Conservation (phyloP, 768 basidiomycete species). For the Kwoniella pini region DNA sequence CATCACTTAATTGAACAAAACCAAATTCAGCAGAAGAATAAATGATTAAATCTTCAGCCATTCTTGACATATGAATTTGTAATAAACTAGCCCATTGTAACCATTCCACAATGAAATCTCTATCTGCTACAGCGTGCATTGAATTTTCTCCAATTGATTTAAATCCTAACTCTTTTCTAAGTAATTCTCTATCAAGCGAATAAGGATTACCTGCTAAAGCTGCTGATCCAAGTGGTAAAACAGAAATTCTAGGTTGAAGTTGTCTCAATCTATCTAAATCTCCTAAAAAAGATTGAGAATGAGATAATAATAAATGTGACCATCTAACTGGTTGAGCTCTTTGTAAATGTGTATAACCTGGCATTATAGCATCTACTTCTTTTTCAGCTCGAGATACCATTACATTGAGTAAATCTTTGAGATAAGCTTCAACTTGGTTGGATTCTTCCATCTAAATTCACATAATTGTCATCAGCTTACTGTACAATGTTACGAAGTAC, state of each 20-base stretch:
- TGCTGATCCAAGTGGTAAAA: slow-evolving; percentile 89
- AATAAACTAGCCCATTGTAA: slow-evolving; percentile 92
- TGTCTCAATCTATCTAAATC: slow-evolving; percentile 84
- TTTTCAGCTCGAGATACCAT: slow-evolving; percentile 90
- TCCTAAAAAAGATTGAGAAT: slow-evolving; percentile 87
- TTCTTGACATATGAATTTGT: slow-evolving; percentile 89
- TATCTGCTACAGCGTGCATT: slow-evolving; percentile 92
- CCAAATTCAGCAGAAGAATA: slow-evolving; percentile 98
- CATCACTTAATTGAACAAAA: slow-evolving; percentile 92
- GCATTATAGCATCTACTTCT: slow-evolving; percentile 85
- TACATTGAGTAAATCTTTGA: slow-evolving; percentile 79
- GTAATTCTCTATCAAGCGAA: slow-evolving; percentile 85
- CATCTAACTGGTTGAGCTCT: slow-evolving; percentile 97
- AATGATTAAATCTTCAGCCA: slow-evolving; percentile 94
- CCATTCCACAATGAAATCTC: slow-evolving; percentile 96
- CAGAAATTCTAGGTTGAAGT: slow-evolving; percentile 83
- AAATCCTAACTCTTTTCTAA: slow-evolving; percentile 88
- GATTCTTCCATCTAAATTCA: slow-evolving; percentile 65
- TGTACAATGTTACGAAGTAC: no score
- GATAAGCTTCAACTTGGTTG: slow-evolving; percentile 63
- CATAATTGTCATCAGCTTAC: no score
- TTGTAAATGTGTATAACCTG: slow-evolving; percentile 97
- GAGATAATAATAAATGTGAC: slow-evolving; percentile 94
- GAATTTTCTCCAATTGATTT: slow-evolving; percentile 88
- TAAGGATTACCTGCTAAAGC: slow-evolving; percentile 97